A percentile compares a stretch with the other conserved stretches of the same genome.
These are phyloP conservation scores for Termitomyces sp. DNA, from an alignment of 768 basidiomycete genomes.

Conservation along the genomic window DNA sequence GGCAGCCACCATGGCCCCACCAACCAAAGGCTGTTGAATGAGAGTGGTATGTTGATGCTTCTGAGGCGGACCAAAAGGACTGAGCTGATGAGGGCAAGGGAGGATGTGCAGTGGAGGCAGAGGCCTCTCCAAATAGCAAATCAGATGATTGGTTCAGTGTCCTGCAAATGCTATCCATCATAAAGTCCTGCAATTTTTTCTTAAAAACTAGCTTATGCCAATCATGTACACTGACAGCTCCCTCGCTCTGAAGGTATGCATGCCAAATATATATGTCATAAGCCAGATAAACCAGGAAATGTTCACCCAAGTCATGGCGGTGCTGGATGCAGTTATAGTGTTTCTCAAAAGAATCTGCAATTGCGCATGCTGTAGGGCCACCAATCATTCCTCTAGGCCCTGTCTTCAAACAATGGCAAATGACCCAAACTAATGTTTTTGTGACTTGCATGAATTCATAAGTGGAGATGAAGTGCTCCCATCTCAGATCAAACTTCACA, in stretches of 20 bases:
- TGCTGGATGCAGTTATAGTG: neutral
- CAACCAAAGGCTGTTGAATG: no score
- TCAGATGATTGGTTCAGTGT: neutral
- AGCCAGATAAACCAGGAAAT: neutral
- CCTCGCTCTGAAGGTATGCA: neutral
- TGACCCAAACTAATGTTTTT: no score
- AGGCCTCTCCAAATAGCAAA: neutral
- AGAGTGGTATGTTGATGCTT: no score
- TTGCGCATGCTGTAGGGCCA: neutral
- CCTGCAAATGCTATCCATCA: neutral
- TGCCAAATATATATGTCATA: neutral
- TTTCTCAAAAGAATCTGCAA: neutral
- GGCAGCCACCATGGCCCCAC: no score
- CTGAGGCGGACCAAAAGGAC: no score
- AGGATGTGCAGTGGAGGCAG: no score
- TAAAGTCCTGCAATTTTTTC: neutral
- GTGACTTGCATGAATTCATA: no score
- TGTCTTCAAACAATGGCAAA: no score
- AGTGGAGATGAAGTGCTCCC: no score
- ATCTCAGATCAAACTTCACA: no score
- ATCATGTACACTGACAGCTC: neutral
- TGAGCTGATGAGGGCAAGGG: no score
- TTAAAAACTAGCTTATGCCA: neutral
- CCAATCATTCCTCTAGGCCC: neutral
- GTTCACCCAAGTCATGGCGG: neutral